These are phyloP conservation scores for Trichoderma arundinaceum DNA, from an alignment of 2,329 filamentous ascomycete genomes.

Conservation along the genomic window DNA sequence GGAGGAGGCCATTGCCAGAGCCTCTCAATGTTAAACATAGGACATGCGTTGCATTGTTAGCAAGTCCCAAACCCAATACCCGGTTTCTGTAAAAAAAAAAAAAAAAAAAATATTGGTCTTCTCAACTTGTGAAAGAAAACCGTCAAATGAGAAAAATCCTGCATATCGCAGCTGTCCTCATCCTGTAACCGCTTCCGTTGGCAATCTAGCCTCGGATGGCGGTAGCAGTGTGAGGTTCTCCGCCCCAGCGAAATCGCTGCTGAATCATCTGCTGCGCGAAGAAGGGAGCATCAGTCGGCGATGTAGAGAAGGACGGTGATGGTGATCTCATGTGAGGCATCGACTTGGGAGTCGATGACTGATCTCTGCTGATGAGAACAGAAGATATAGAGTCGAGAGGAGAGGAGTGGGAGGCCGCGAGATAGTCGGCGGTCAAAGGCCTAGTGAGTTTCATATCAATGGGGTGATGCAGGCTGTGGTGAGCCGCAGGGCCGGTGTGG, in stretches of 20 bases:
- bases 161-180: slow-evolving; percentile 23
- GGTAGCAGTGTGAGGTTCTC: slow-evolving; percentile 56
- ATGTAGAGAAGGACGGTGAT: slow-evolving; percentile 54
- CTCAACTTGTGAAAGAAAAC: slow-evolving; percentile 15
- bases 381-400: slow-evolving; percentile 39
- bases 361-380: slow-evolving; percentile 36
- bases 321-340: slow-evolving; percentile 51
- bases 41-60: neutral
- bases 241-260: slow-evolving; percentile 55
- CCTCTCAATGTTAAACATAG: slow-evolving; percentile 17
- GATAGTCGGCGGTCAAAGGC: slow-evolving; percentile 34
- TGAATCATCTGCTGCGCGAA: slow-evolving; percentile 47
- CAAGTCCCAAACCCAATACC: slow-evolving; percentile 20
- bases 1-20: neutral
- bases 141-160: slow-evolving; percentile 21
- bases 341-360: slow-evolving; percentile 43
- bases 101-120: neutral
- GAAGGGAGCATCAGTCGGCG: slow-evolving; percentile 49
- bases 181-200: slow-evolving; percentile 33
- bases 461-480: slow-evolving; percentile 48
- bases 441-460: slow-evolving; percentile 32
- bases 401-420: slow-evolving; percentile 33
- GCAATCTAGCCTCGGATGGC: slow-evolving; percentile 52
- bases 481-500: slow-evolving; percentile 49
- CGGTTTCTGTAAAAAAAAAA: slow-evolving; percentile 6